These are phyloP conservation scores for Termitomyces sp. DNA, from an alignment of 768 basidiomycete species.

Conservation along the genomic window DNA sequence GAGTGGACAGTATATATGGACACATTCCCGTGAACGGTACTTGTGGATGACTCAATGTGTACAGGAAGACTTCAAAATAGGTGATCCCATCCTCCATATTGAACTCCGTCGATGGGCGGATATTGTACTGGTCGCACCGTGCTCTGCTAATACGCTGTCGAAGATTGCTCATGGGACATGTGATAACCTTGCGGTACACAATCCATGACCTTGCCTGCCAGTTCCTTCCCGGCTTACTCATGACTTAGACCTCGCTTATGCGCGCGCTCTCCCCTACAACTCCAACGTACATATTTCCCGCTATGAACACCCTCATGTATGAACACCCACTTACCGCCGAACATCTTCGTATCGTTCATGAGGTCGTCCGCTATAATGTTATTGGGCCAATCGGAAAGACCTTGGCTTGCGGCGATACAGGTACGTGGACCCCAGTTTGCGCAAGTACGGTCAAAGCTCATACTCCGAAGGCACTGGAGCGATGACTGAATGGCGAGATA, in stretches of 20 bases:
- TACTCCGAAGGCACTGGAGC: conserved; percentile 71
- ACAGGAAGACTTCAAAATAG: conserved; percentile 71
- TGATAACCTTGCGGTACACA: conserved; percentile 79
- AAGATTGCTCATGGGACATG: conserved; percentile 89
- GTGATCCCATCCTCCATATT: conserved; percentile 94
- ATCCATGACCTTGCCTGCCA: not conserved
- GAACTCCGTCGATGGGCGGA: conserved; percentile 95
- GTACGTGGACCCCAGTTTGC: conserved; percentile 38
- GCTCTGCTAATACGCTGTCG: conserved; percentile 93
- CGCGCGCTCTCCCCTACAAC: conserved; percentile 82
- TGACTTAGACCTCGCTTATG: conserved; percentile 68
- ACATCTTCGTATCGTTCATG: conserved; percentile 72
- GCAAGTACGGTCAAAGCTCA: not conserved
- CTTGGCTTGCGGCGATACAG: conserved; percentile 90
- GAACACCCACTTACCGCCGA: conserved; percentile 87
- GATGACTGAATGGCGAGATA: conserved; percentile 95
- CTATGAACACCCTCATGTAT: conserved; percentile 99
- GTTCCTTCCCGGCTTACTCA: not conserved
- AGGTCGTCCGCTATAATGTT: conserved; percentile 76
- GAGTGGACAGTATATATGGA: conserved; percentile 79
- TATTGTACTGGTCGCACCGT: conserved; percentile 90
- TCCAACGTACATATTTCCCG: conserved; percentile 89
- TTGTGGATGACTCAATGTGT: not conserved
- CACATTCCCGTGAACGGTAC: not conserved
- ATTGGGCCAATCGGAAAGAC: conserved; percentile 86